phyloP scores from a whole-genome alignment of 192 early-diverging fungal species.

The Podila clonocystis region DNA sequence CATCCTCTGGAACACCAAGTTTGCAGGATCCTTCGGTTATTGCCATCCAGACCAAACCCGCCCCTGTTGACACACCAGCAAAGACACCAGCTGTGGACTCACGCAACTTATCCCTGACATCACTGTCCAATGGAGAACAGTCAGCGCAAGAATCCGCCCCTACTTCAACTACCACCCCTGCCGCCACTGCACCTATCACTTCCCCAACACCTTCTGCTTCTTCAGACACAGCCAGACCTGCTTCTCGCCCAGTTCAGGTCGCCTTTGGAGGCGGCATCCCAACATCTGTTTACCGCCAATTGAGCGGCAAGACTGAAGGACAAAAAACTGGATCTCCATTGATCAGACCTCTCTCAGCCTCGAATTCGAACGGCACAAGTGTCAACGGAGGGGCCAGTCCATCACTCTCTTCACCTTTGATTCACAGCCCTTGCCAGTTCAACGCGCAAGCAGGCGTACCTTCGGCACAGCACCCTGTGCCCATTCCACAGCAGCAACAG shows the following conservation, averaged over 20 bases:
- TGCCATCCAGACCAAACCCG: slow-evolving; percentile 20
- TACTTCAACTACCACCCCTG: background rate
- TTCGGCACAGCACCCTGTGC: background rate
- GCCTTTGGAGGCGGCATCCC: slow-evolving; percentile 64
- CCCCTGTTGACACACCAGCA: background rate
- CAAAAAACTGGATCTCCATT: slow-evolving; percentile 40
- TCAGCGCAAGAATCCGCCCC: background rate
- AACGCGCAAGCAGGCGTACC: slow-evolving; percentile 20
- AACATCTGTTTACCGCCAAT: slow-evolving; percentile 66
- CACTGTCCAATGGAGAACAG: background rate
- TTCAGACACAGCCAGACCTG: slow-evolving; percentile 19
- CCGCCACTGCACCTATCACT: background rate
- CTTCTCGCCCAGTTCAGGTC: slow-evolving; percentile 41
- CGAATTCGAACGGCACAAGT: slow-evolving; percentile 22
- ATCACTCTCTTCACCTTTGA: slow-evolving; percentile 34
- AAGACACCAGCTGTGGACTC: slow-evolving; percentile 9
- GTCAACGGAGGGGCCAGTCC: slow-evolving; percentile 33
- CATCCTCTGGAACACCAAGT: background rate
- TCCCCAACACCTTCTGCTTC: slow-evolving; percentile 15
- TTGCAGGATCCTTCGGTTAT: slow-evolving; percentile 32
- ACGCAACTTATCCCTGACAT: background rate
- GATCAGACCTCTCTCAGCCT: slow-evolving; percentile 35
- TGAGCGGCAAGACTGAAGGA: slow-evolving; percentile 62
- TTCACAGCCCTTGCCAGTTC: slow-evolving; percentile 33
- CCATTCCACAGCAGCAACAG: slow-evolving; percentile 6